These are phyloP conservation scores for Coffea canephora DNA, from an alignment of 257 asterid species.

Conservation along the genomic window DNA sequence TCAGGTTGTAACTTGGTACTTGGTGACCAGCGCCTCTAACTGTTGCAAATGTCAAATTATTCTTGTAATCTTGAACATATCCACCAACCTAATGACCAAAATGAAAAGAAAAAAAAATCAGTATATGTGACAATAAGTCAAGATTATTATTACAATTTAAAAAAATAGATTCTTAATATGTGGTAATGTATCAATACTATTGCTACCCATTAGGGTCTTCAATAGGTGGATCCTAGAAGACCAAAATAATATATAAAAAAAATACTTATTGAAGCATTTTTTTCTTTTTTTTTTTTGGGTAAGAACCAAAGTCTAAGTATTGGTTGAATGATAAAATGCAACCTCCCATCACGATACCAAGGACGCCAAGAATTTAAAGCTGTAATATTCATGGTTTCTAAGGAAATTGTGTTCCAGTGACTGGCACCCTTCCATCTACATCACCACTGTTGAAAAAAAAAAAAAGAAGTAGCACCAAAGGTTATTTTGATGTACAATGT, in stretches of 20 bases:
- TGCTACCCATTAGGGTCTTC: too few species aligned
- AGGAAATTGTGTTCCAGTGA: slow-evolving; percentile 66
- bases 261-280: too few species aligned
- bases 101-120: too few species aligned
- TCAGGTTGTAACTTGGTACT: slow-evolving; percentile 75
- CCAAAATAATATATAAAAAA: too few species aligned
- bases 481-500: slow-evolving; percentile 6
- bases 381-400: slow-evolving; percentile 46
- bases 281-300: too few species aligned
- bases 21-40: slow-evolving; percentile 87
- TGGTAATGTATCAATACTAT: too few species aligned
- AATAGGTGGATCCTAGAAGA: too few species aligned
- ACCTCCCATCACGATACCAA: slow-evolving; percentile 64
- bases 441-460: slow-evolving; percentile 53
- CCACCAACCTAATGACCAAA: too few species aligned
- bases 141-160: too few species aligned
- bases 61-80: slow-evolving; percentile 49
- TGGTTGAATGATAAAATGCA: slow-evolving; percentile 9
- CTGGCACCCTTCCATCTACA: slow-evolving; percentile 71
- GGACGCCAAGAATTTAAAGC: slow-evolving; percentile 53
- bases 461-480: background rate
- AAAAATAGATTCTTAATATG: too few species aligned
- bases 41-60: slow-evolving; percentile 59
- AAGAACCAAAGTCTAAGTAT: too few species aligned
- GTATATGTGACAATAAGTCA: too few species aligned